Evolutionary conservation across 768 basidiomycete genomes (phyloP).

Genomic region (Clitopilus hobsonii): DNA sequence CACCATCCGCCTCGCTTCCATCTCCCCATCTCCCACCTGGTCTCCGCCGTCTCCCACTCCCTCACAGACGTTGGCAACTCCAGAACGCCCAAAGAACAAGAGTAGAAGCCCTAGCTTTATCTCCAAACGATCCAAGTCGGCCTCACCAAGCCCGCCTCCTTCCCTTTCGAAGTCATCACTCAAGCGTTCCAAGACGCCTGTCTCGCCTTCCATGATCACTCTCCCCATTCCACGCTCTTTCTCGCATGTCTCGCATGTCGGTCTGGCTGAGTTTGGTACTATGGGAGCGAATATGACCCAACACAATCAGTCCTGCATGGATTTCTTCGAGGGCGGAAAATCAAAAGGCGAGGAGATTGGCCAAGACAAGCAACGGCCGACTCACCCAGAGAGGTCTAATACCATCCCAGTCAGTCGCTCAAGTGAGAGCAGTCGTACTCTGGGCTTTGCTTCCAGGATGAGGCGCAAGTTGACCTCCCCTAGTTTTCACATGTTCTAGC

Average conservation of each 20-base stretch:
- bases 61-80: not conserved
- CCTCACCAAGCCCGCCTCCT: not conserved
- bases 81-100: slow-evolving; percentile 15
- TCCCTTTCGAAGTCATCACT: slow-evolving; percentile 36
- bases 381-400: not conserved
- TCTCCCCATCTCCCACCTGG: not conserved
- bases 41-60: not conserved
- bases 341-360: slow-evolving; percentile 7
- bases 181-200: slow-evolving; percentile 19
- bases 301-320: slow-evolving; percentile 50
- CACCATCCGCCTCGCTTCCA: slow-evolving; percentile 8
- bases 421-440: not conserved
- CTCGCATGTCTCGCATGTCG: slow-evolving; percentile 63
- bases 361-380: not conserved
- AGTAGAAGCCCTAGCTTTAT: slow-evolving; percentile 18
- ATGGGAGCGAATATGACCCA: slow-evolving; percentile 52
- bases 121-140: not conserved
- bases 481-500: slow-evolving; percentile 11
- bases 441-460: slow-evolving; percentile 1
- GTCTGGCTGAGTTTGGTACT: slow-evolving; percentile 43
- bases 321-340: slow-evolving; percentile 27
- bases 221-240: slow-evolving; percentile 57
- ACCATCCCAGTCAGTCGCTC: not conserved
- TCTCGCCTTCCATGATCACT: slow-evolving; percentile 47
- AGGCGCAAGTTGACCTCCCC: slow-evolving; percentile 10